These are phyloP conservation scores for Sclerotinia spermophila DNA, from an alignment of 2,329 filamentous ascomycete species.

Conservation along the genomic window DNA sequence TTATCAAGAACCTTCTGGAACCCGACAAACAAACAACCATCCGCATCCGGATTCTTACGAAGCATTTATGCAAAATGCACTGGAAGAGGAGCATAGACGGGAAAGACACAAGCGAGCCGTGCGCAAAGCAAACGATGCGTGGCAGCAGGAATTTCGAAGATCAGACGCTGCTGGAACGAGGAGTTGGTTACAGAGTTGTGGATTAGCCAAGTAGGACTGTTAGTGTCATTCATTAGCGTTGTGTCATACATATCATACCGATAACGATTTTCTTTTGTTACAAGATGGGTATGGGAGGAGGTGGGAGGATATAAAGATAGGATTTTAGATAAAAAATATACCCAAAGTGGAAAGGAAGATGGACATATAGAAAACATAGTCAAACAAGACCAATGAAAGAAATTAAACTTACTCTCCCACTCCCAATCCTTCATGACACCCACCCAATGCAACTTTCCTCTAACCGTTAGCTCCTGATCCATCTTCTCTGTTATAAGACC, in stretches of 20 bases:
- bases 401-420: conserved; percentile 60
- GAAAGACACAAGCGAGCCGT: conserved; percentile 7
- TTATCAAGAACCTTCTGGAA: background rate
- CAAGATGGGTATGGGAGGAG: background rate
- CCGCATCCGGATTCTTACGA: conserved; percentile 5
- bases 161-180: conserved; percentile 2
- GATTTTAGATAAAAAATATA: background rate
- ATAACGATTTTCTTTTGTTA: conserved; percentile 6
- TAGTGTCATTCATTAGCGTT: background rate
- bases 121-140: background rate
- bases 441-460: conserved; percentile 64
- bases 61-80: conserved; percentile 9
- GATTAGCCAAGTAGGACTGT: conserved; percentile 16
- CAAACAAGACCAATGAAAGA: background rate
- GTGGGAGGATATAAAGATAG: background rate
- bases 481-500: conserved; percentile 41
- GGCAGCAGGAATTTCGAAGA: conserved; percentile 9
- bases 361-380: background rate
- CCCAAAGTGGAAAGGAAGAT: background rate
- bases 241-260: background rate
- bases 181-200: conserved; percentile 12
- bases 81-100: background rate
- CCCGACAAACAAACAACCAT: background rate
- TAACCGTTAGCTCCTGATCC: conserved; percentile 60
- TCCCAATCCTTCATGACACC: conserved; percentile 68